Base-by-base conservation (phyloP, 441 rosid species). In the Corymbia calophylla region DNA sequence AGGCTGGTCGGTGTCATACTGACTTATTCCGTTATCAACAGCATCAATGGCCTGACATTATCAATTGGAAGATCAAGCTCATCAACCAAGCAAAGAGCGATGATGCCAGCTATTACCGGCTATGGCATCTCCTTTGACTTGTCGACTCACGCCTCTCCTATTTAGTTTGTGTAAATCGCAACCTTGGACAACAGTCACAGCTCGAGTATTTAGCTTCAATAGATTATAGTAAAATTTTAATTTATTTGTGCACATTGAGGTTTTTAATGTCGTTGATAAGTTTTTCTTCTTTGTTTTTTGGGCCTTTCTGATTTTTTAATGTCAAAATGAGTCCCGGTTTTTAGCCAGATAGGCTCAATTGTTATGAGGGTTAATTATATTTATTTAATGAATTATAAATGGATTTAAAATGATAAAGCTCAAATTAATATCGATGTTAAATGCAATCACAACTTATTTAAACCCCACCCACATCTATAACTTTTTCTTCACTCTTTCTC, bases 11-110 rank as follows among this genome's bases (percentile, higher is more conserved):
- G 96, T 98, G 87, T 96, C 98, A 92, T 95, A 97, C 86, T 88
- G 97, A 89, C 94, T 98, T 88, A 97, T 93, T 86, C 98, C 99
- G 27, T 97, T 98, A 92, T 98, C 98, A 91, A 94, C 87, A 15
- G 98, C 99, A 96, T 97, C 98, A 88, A 97, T 95, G 60, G 98
- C 99, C 98, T 95, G 91, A 87, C 5, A 89, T 86, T 66, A 48
- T 82, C 77, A 86, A 87, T 49, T 7, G 49, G 3, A 85, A 85
- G 17, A 85, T 85, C 60, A 53, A 49, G 1, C 66, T 81, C 84
- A 48, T 25, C n/a, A 80, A 90, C 88, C 80, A 56, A 56, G 88
- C 21, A 31, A 8, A 39, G 23, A 88, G 1, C 5, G 77, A 66
- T 66, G 44, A 31, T 31, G 18, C 73, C 44, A 66, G 21, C 77